Evolutionary conservation across 768 basidiomycete genomes (phyloP).

Genomic region (Ramaria sp.): DNA sequence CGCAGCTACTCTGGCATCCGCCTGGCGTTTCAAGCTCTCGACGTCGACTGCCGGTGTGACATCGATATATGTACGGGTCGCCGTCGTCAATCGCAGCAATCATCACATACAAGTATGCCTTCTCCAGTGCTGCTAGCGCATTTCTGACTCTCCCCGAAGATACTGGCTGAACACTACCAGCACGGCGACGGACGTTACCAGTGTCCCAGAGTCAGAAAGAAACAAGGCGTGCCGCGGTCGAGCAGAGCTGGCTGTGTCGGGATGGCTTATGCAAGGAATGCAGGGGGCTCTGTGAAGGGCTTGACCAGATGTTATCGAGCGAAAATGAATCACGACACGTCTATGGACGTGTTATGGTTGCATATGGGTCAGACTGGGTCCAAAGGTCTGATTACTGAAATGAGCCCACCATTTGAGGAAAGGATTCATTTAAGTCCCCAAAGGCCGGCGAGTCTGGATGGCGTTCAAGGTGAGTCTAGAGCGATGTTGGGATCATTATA

Average conservation of each 20-base stretch:
- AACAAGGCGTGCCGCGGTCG: slow-evolving; percentile 37
- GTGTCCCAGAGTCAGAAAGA: slow-evolving; percentile 37
- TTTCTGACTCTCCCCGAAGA: not conserved
- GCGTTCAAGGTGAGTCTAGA: slow-evolving; percentile 58
- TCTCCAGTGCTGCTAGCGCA: not conserved
- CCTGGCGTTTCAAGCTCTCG: slow-evolving; percentile 42
- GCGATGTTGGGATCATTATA: slow-evolving; percentile 8
- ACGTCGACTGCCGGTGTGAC: slow-evolving; percentile 44
- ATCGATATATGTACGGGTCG: slow-evolving; percentile 30
- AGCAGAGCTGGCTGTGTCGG: slow-evolving; percentile 8
- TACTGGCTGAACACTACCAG: not conserved
- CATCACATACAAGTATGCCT: not conserved
- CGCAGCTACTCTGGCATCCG: slow-evolving; percentile 29
- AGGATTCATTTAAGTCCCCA: slow-evolving; percentile 81
- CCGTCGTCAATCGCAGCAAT: slow-evolving; percentile 25
- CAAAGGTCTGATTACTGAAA: not conserved
- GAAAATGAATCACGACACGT: slow-evolving; percentile 14
- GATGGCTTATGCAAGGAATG: not conserved
- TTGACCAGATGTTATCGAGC: slow-evolving; percentile 53
- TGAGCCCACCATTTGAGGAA: slow-evolving; percentile 42
- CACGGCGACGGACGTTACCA: not conserved
- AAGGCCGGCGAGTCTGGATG: slow-evolving; percentile 73
- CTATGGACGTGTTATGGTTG: slow-evolving; percentile 15
- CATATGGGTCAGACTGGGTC: slow-evolving; percentile 18
- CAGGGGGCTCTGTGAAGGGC: slow-evolving; percentile 25